Base-by-base conservation (phyloP, 75 land plant genomes). In the Selaginella moellendorffii region DNA sequence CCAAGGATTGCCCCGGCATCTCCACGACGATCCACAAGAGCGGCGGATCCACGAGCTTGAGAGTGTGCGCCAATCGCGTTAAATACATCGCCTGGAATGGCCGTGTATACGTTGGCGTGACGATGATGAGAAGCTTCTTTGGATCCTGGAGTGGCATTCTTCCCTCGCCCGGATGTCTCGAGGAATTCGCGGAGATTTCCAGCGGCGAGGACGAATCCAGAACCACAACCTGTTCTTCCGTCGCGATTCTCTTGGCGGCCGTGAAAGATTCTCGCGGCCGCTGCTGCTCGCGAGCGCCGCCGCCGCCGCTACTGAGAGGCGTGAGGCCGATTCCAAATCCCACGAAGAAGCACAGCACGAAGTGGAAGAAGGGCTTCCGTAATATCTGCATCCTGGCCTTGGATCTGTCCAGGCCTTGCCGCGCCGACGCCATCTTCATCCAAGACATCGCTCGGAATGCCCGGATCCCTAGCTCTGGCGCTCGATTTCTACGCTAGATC, bases 1-100 rank as follows among this genome's bases (percentile, higher is more conserved):
- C 87, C 5, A 67, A 20, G 2, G 87, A 76, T 54, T 76, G 81
- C 0, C 77, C 51, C 0, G 65, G 65, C 72, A 68, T 72, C 69
- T 93, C 98, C 62, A 85, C 85, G 30, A 88, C 96, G 17, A 93
- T 68, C 98, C 98, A 93, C 54, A 93, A 27, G 27, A 88, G 62
- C 23, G 96, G 98, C 26, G 80, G 85, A 1, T 77, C 68, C 42
- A 88, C 87, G 18, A 85, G 78, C 66, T 77, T 65, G 65, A 93
- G 66, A 0, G 87, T 81, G 26, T 85, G 78, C 0, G 77, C 83
- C 61, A 93, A 52, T 2, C 90, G 71, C 24, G 72, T 79, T 73
- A 93, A 63, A 61, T 77, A 83, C 30, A 71, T 71, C 2, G 71
- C 76, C 77, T 81, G 83, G 1, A 75, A 53, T 26, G 78, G 64